These are phyloP conservation scores for Melampsora americana DNA, from an alignment of 1,284 basidiomycete species.

Conservation along the genomic window DNA sequence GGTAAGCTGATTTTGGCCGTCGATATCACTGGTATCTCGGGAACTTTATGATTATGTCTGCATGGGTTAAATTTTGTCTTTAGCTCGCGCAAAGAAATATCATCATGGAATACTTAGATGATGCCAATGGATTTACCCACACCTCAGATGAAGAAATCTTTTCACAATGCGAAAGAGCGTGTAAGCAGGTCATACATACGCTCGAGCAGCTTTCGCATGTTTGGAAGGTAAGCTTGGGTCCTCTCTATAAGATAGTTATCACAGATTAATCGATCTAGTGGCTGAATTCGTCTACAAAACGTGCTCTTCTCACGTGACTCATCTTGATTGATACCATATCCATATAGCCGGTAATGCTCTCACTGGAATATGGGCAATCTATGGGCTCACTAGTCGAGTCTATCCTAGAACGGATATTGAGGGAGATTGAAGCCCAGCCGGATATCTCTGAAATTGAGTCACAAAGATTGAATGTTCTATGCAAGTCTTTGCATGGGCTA, in stretches of 20 bases:
- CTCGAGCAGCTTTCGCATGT: conserved; percentile 66
- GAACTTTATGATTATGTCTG: no score
- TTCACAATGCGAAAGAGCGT: conserved; percentile 69
- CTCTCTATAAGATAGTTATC: no score
- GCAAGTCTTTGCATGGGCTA: conserved; percentile 68
- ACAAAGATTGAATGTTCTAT: conserved; percentile 73
- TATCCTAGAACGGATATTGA: conserved; percentile 67
- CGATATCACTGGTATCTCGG: no score
- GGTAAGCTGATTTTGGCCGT: not conserved
- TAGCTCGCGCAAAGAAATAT: conserved; percentile 58
- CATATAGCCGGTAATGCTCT: conserved; percentile 51
- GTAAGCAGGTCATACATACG: conserved; percentile 66
- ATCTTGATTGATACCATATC: no score
- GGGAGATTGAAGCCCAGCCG: conserved; percentile 70
- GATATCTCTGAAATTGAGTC: conserved; percentile 93
- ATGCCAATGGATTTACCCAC: conserved; percentile 68
- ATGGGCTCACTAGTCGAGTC: conserved; percentile 73
- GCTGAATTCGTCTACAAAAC: no score
- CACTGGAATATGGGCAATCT: conserved; percentile 50
- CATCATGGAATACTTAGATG: conserved; percentile 61
- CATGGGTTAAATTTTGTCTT: not conserved
- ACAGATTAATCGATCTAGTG: no score
- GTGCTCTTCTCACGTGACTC: no score
- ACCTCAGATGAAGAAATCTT: conserved; percentile 73
- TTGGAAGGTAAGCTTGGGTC: conserved; percentile 65